phyloP scores from a whole-genome alignment of 495 filamentous ascomycete genomes.

The Neurospora intermedia region DNA sequence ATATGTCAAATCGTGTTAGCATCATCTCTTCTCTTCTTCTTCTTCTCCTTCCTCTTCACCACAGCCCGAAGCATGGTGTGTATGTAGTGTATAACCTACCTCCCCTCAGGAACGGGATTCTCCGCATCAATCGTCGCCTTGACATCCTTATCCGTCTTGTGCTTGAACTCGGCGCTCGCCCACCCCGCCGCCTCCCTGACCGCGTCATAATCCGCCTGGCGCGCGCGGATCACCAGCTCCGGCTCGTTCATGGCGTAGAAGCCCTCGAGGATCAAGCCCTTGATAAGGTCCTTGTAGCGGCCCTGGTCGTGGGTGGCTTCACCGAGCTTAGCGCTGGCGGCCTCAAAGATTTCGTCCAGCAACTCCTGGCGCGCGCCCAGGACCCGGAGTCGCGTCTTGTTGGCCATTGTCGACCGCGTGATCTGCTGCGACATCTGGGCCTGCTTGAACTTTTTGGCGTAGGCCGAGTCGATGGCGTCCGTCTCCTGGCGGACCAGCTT shows the following conservation, averaged over 20 bases:
- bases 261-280: conserved; percentile 79
- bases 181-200: conserved; percentile 64
- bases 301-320: conserved; percentile 54
- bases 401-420: conserved; percentile 83
- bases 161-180: conserved; percentile 72
- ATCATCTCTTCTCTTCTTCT: too few species aligned
- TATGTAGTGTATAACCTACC: conserved; percentile 50
- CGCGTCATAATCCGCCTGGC: conserved; percentile 67
- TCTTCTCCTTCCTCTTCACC: too few species aligned
- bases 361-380: conserved; percentile 79
- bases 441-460: conserved; percentile 98
- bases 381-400: conserved; percentile 85
- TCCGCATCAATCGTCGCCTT: conserved; percentile 59
- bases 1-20: conserved; percentile 22
- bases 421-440: conserved; percentile 96
- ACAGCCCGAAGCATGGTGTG: too few species aligned
- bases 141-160: conserved; percentile 54
- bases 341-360: conserved; percentile 83
- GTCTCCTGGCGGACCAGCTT: conserved; percentile 96
- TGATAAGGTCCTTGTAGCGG: conserved; percentile 64
- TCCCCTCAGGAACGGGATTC: conserved; percentile 68
- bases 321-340: conserved; percentile 55
- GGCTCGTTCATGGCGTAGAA: conserved; percentile 77
- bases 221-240: conserved; percentile 57
- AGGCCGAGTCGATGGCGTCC: conserved; percentile 76